Conservation (phyloP, 2,329 filamentous ascomycete species). For the Plenodomus lindquistii region DNA sequence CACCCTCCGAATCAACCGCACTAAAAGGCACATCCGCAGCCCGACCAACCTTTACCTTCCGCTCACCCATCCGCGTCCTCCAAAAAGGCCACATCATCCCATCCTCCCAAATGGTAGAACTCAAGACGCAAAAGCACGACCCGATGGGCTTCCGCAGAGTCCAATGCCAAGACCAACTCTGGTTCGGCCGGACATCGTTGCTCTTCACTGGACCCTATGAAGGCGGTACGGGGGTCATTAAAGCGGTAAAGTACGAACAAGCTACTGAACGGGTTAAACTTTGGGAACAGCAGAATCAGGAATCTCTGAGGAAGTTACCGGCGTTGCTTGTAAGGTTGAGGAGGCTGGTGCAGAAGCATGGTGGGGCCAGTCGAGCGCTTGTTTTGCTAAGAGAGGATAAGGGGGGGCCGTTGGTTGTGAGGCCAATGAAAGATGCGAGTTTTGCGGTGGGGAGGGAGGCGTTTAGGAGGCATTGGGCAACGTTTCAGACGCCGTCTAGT, state of each 20-base stretch:
- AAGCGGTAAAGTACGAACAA: constrained; percentile 19
- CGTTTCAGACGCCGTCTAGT: neutral
- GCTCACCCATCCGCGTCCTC: constrained; percentile 22
- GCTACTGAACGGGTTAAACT: constrained; percentile 16
- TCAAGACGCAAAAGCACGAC: constrained; percentile 27
- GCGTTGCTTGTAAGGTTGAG: constrained; percentile 19
- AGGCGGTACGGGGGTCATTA: constrained; percentile 12
- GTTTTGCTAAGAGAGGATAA: constrained; percentile 23
- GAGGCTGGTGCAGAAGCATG: constrained; percentile 13
- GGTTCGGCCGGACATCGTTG: constrained; percentile 36
- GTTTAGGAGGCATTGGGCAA: constrained; percentile 19
- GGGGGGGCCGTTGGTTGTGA: constrained; percentile 16
- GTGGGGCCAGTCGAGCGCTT: constrained; percentile 13
- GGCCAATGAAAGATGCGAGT: constrained; percentile 18
- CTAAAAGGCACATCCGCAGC: constrained; percentile 15
- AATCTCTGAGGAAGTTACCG: constrained; percentile 26
- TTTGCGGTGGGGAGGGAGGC: constrained; percentile 15
- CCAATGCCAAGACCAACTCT: constrained; percentile 32
- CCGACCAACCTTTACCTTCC: constrained; percentile 17
- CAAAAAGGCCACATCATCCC: constrained; percentile 31
- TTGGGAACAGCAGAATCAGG: constrained; percentile 30
- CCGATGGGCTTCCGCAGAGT: constrained; percentile 7
- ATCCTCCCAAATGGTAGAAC: constrained; percentile 26
- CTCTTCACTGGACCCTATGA: constrained; percentile 28
- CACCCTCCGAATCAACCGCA: constrained; percentile 7